Percentiles rank a stretch among this genome's conserved stretches.
These are phyloP conservation scores for Anthracocystis setariae DNA, from an alignment of 1,284 basidiomycete species.

Conservation along the genomic window DNA sequence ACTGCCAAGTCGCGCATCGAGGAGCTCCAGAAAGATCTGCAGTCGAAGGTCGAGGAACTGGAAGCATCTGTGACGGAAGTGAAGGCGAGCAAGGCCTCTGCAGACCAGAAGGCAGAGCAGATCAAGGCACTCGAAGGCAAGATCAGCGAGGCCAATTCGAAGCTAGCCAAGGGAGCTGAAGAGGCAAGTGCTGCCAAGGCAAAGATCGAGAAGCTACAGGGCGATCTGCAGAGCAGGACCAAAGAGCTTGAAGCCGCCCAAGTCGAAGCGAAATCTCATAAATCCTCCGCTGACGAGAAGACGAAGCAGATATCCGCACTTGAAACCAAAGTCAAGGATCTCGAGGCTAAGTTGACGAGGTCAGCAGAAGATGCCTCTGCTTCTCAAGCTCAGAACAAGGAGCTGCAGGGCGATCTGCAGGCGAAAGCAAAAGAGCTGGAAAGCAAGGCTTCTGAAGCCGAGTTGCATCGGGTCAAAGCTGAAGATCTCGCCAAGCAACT, in stretches of 20 bases:
- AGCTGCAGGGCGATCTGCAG: slow-evolving; percentile 18
- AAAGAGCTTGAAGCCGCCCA: slow-evolving; percentile 2
- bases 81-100: slow-evolving; percentile 13
- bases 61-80: slow-evolving; percentile 14
- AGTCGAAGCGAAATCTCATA: slow-evolving; percentile 1
- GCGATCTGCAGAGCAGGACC: neutral
- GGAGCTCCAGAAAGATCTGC: slow-evolving; percentile 20
- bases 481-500: slow-evolving; percentile 30
- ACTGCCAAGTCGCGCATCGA: slow-evolving; percentile 18
- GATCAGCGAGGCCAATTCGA: slow-evolving; percentile 11
- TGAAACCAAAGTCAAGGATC: slow-evolving; percentile 5
- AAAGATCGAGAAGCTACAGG: slow-evolving; percentile 7
- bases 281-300: slow-evolving; percentile 10
- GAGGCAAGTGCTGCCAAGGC: slow-evolving; percentile 12
- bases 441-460: slow-evolving; percentile 13
- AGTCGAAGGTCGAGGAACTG: slow-evolving; percentile 20
- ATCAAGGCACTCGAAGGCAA: slow-evolving; percentile 24
- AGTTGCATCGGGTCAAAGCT: slow-evolving; percentile 7
- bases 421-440: slow-evolving; percentile 13
- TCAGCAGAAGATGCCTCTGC: slow-evolving; percentile 7
- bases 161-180: slow-evolving; percentile 12
- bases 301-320: slow-evolving; percentile 1
- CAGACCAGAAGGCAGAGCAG: slow-evolving; percentile 17
- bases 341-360: slow-evolving; percentile 7
- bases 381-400: slow-evolving; percentile 4